These are phyloP conservation scores for Rhynchosporium graminicola DNA, from an alignment of 2,329 filamentous ascomycete genomes.

Conservation along the genomic window DNA sequence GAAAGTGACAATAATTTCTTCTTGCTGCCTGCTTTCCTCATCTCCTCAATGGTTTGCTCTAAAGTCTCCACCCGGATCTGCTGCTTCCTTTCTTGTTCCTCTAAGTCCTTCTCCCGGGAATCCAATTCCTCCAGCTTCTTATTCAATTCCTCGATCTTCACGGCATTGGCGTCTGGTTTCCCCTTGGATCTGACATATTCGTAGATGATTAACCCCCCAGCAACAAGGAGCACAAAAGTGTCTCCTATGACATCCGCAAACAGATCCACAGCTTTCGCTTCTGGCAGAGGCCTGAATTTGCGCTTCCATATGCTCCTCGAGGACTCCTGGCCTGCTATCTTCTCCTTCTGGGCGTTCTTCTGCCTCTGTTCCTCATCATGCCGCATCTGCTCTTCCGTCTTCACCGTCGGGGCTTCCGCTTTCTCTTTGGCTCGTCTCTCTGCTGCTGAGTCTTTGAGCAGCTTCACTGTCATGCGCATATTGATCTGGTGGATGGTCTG, in stretches of 20 bases:
- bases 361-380: conserved; percentile 53
- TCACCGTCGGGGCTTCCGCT: conserved; percentile 64
- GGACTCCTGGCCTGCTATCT: conserved; percentile 35
- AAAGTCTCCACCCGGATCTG: conserved; percentile 37
- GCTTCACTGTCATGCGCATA: conserved; percentile 62
- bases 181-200: conserved; percentile 60
- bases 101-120: conserved; percentile 52
- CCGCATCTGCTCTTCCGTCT: conserved; percentile 61
- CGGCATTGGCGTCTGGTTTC: conserved; percentile 60
- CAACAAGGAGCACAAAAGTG: conserved; percentile 62
- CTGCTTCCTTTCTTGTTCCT: conserved; percentile 48
- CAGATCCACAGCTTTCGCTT: conserved; percentile 64
- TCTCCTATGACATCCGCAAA: conserved; percentile 68
- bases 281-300: conserved; percentile 63
- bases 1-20: conserved; percentile 26
- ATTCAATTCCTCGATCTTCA: conserved; percentile 54
- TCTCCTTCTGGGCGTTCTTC: conserved; percentile 43
- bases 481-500: conserved; percentile 67
- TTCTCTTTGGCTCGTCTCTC: conserved; percentile 61
- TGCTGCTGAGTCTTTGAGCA: conserved; percentile 58
- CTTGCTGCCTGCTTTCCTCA: conserved; percentile 34
- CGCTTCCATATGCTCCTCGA: conserved; percentile 59
- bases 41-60: conserved; percentile 39
- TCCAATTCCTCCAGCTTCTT: conserved; percentile 55
- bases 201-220: conserved; percentile 58